These are phyloP conservation scores for Kwoniella bestiolae DNA, from an alignment of 768 basidiomycete species.

Conservation along the genomic window DNA sequence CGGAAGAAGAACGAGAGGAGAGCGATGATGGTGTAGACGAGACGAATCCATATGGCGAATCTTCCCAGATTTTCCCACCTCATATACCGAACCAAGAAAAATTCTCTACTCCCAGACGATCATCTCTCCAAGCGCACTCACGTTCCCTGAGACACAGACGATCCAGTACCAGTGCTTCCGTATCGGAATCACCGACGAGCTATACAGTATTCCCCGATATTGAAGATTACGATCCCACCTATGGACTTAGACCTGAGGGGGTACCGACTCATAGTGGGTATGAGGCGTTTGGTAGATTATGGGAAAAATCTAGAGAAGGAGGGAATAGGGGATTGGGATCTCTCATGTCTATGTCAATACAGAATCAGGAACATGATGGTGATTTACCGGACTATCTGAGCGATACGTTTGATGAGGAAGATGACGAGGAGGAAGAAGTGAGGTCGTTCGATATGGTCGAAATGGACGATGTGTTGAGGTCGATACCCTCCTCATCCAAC, in stretches of 20 bases:
- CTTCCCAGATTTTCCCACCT: constrained; percentile 52
- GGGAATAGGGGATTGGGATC: constrained; percentile 59
- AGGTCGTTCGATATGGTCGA: constrained; percentile 51
- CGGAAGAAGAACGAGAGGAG: constrained; percentile 35
- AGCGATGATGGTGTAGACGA: constrained; percentile 7
- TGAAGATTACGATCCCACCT: constrained; percentile 94
- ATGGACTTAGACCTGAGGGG: constrained; percentile 90
- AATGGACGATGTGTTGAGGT: constrained; percentile 38
- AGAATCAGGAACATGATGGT: constrained; percentile 59
- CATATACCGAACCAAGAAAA: constrained; percentile 28
- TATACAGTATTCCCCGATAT: constrained; percentile 66
- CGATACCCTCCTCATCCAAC: constrained; percentile 1
- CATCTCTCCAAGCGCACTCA: constrained; percentile 26
- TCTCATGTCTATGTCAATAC: constrained; percentile 44
- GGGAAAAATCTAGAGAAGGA: constrained; percentile 55
- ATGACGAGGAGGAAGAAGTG: constrained; percentile 28
- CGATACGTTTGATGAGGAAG: constrained; percentile 29
- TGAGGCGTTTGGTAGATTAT: constrained; percentile 74
- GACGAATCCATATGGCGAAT: constrained; percentile 39
- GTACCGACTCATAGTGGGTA: constrained; percentile 83
- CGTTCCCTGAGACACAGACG: constrained; percentile 1
- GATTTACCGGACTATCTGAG: constrained; percentile 34
- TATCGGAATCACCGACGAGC: constrained; percentile 52
- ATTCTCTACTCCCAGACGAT: constrained; percentile 36
- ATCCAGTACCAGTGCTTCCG: constrained; percentile 22